These are phyloP conservation scores for Malus fusca DNA, from an alignment of 306 rosid genomes.

Conservation along the genomic window DNA sequence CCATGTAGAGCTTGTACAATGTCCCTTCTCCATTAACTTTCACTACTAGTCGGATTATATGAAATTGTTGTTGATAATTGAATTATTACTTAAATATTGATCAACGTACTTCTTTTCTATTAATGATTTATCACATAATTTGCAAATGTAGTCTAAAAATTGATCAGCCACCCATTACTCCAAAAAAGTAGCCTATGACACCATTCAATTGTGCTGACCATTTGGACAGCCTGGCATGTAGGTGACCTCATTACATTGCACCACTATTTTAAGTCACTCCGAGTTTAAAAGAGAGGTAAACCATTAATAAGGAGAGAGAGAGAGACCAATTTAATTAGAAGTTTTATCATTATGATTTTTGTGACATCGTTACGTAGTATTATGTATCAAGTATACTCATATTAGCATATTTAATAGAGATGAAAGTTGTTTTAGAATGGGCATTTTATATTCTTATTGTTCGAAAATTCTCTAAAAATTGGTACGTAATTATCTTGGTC, in stretches of 20 bases:
- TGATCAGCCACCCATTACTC: too few relatives aligned
- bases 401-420: too few relatives aligned
- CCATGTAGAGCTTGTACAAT: slow-evolving; percentile 5
- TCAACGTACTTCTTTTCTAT: not conserved
- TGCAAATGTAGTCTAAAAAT: too few relatives aligned
- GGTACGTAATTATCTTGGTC: too few relatives aligned
- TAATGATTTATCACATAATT: too few relatives aligned
- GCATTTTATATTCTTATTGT: too few relatives aligned
- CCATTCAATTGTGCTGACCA: not conserved
- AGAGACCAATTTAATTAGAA: not conserved
- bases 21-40: not conserved
- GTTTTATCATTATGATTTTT: too few relatives aligned
- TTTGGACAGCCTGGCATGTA: not conserved
- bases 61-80: not conserved
- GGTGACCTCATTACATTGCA: not conserved
- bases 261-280: not conserved
- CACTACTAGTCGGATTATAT: not conserved
- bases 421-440: too few relatives aligned
- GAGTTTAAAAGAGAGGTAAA: not conserved
- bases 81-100: too few relatives aligned
- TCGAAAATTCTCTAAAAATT: too few relatives aligned
- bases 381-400: too few relatives aligned
- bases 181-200: not conserved
- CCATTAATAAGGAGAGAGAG: not conserved
- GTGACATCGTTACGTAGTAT: too few relatives aligned